These are phyloP conservation scores for Chaetomium globosum DNA, from an alignment of 2,329 filamentous ascomycete genomes.

Conservation along the genomic window DNA sequence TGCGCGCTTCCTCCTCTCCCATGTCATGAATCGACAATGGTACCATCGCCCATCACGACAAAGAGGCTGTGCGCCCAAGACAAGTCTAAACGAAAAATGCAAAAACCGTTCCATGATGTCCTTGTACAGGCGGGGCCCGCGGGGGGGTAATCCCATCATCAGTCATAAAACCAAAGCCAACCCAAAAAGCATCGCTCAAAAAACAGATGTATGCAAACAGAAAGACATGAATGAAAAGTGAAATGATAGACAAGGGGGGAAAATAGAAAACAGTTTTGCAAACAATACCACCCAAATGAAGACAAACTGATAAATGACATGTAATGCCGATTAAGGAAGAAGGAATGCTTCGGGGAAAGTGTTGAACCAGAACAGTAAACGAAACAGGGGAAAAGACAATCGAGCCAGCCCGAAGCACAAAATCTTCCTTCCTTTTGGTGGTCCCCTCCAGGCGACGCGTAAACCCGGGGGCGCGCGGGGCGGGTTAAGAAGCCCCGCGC, in stretches of 20 bases:
- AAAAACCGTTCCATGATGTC: constrained; percentile 16
- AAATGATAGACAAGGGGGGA: neutral
- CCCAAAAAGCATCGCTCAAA: constrained; percentile 4
- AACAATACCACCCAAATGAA: constrained; percentile 1
- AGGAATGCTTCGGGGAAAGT: constrained; percentile 1
- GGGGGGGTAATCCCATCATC: neutral
- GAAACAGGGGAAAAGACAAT: neutral
- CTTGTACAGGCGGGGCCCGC: constrained; percentile 8
- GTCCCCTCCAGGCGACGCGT: neutral
- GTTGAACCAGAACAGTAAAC: constrained; percentile 8
- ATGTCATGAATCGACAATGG: constrained; percentile 17
- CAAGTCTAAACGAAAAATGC: constrained; percentile 17
- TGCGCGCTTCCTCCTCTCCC: constrained; percentile 7
- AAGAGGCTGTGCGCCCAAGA: constrained; percentile 21
- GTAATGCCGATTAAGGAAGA: constrained; percentile 2
- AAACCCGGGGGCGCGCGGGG: neutral
- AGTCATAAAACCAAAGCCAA: constrained; percentile 1
- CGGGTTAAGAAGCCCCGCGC: neutral
- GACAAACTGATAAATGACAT: neutral
- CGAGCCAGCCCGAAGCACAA: constrained; percentile 16
- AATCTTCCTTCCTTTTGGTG: constrained; percentile 9
- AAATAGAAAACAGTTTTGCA: neutral
- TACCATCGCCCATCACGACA: constrained; percentile 20
- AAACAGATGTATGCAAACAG: neutral
- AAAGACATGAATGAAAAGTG: neutral